phyloP scores from a whole-genome alignment of 176 grass and related monocot genomes.

The Triticum urartu region DNA sequence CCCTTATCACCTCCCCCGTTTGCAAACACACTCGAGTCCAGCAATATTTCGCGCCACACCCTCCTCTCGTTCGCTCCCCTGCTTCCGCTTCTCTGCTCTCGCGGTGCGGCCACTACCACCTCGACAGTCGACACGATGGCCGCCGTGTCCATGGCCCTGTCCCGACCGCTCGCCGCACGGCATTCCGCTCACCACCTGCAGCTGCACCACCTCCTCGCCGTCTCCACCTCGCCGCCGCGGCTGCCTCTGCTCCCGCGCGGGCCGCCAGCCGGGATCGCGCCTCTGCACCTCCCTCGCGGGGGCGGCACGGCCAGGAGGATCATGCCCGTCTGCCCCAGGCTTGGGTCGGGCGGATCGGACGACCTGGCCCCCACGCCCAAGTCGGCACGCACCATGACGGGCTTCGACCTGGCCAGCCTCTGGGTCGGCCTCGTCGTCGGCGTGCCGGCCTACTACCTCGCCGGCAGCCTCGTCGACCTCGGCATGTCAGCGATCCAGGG shows the following conservation, averaged over 20 bases:
- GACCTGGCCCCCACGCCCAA: slow-evolving; percentile 6
- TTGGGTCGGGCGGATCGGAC: not conserved
- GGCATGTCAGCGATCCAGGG: slow-evolving; percentile 7
- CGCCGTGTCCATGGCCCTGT: not conserved
- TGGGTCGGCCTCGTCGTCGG: slow-evolving; percentile 17
- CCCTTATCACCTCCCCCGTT: slow-evolving; percentile 1
- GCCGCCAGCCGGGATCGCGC: not conserved
- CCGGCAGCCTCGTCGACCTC: slow-evolving; percentile 14
- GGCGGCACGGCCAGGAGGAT: not conserved
- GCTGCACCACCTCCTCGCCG: not conserved
- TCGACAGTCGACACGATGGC: not conserved
- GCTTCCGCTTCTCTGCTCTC: not conserved
- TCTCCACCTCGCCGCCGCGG: not conserved
- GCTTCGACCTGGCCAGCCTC: slow-evolving; percentile 17
- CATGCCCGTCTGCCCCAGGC: slow-evolving; percentile 8
- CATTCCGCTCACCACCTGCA: not conserved
- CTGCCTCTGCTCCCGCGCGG: not conserved
- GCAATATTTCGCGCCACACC: not conserved
- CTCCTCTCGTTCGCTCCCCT: not conserved
- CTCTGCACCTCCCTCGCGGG: not conserved
- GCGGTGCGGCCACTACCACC: not conserved
- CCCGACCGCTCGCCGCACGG: not conserved
- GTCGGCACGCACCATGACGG: slow-evolving; percentile 1
- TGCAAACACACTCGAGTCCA: not conserved
- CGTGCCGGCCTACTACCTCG: slow-evolving; percentile 2